Conservation (phyloP, 179 eudicot genomes). For the Nepenthes alata region DNA sequence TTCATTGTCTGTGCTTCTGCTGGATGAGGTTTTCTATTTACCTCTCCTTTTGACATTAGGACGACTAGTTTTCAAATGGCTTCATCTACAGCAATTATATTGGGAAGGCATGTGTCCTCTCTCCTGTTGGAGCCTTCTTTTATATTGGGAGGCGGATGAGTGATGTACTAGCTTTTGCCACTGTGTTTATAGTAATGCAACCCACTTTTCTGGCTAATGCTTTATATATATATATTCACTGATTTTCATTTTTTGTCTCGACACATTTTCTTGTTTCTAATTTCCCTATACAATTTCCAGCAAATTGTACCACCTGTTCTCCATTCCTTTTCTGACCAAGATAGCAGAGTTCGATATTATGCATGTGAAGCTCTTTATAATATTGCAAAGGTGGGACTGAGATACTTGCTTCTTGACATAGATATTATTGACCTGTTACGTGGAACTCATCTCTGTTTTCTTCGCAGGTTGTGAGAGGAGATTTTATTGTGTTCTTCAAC, state of each 20-base stretch:
- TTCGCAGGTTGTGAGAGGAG: constrained; percentile 98
- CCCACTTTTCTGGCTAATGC: too few species aligned
- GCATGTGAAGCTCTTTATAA: constrained; percentile 98
- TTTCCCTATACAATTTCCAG: constrained; percentile 27
- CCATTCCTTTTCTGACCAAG: constrained; percentile 75
- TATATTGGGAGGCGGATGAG: too few species aligned
- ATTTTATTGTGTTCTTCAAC: constrained; percentile 87
- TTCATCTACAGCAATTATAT: too few species aligned
- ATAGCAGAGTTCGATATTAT: constrained; percentile 96
- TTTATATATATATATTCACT: too few species aligned
- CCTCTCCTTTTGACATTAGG: too few species aligned
- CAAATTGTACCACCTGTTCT: constrained; percentile 98
- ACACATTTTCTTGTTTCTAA: neutral
- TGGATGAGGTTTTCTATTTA: too few species aligned
- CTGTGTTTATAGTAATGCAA: too few species aligned
- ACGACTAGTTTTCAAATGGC: too few species aligned
- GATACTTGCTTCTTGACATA: constrained; percentile 3
- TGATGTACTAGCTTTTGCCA: too few species aligned
- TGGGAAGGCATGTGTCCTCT: too few species aligned
- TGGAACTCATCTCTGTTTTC: constrained; percentile 13
- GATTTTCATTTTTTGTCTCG: neutral
- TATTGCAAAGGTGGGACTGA: constrained; percentile 78
- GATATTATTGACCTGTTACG: neutral
- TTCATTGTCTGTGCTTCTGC: too few species aligned
- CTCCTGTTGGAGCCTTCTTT: too few species aligned